phyloP scores from a whole-genome alignment of 441 rosid species.

The Theobroma grandiflorum region DNA sequence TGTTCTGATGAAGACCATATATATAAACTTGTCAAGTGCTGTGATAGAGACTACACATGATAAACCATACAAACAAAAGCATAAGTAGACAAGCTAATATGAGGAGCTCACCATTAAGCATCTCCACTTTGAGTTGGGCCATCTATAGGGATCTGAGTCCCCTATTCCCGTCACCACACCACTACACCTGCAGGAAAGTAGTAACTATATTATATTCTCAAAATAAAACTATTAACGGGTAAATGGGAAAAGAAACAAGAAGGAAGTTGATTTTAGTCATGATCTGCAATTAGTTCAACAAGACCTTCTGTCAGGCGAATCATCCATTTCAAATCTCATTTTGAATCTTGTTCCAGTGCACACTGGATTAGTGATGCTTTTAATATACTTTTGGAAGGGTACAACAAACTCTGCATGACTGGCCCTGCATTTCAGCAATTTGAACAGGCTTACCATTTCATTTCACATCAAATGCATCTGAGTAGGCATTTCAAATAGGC shows the following conservation, averaged over 20 bases:
- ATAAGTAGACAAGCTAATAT: background rate
- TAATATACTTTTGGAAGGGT: slow-evolving; percentile 72
- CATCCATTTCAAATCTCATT: slow-evolving; percentile 83
- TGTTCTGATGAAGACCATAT: background rate
- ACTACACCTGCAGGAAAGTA: slow-evolving; percentile 57
- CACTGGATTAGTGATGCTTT: slow-evolving; percentile 61
- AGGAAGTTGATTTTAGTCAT: slow-evolving; percentile 18
- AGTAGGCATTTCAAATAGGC: background rate
- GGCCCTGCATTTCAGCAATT: slow-evolving; percentile 64
- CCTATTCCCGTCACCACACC: slow-evolving; percentile 79
- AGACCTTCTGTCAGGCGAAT: slow-evolving; percentile 89
- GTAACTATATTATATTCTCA: slow-evolving; percentile 19
- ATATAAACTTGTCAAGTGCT: background rate
- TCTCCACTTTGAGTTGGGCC: slow-evolving; percentile 98
- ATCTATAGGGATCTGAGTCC: slow-evolving; percentile 82
- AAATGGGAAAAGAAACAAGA: background rate
- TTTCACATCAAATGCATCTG: background rate
- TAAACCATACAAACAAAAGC: background rate
- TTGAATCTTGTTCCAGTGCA: slow-evolving; percentile 82
- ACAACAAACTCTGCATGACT: slow-evolving; percentile 87
- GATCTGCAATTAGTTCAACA: background rate
- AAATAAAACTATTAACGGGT: slow-evolving; percentile 23
- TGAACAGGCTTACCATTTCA: slow-evolving; percentile 10
- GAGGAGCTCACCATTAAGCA: slow-evolving; percentile 71
- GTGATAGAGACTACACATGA: background rate